Percentiles rank a stretch among this genome's conserved stretches.
Conservation (phyloP, 495 filamentous ascomycete genomes). For the Extremus antarcticus region DNA sequence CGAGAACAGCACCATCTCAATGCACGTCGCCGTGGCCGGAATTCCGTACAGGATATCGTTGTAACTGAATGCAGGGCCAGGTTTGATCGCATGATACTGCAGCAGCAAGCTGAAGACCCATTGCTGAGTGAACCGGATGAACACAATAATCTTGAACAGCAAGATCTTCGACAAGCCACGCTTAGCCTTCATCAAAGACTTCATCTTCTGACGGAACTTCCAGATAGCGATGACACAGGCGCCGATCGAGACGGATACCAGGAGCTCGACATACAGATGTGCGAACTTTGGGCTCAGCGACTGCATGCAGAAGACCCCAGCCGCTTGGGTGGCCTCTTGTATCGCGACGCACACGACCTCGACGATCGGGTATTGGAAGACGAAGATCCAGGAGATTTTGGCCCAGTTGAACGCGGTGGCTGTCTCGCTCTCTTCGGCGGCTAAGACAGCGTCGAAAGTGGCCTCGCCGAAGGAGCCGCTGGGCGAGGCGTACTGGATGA, state of each 20-base stretch:
- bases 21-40: constrained; percentile 5
- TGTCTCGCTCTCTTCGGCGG: background rate
- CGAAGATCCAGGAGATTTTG: constrained; percentile 7
- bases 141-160: constrained; percentile 12
- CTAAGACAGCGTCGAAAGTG: constrained; percentile 1
- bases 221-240: constrained; percentile 7
- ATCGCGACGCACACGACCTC: background rate
- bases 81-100: constrained; percentile 8
- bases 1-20: constrained; percentile 14
- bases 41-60: constrained; percentile 13
- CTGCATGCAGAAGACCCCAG: constrained; percentile 2
- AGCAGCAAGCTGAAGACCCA: constrained; percentile 11
- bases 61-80: constrained; percentile 4
- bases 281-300: constrained; percentile 1
- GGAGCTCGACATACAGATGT: constrained; percentile 5
- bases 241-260: constrained; percentile 3
- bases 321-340: constrained; percentile 1
- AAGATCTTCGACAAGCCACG: constrained; percentile 6
- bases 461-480: constrained; percentile 9
- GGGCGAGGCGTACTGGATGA: constrained; percentile 9
- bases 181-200: constrained; percentile 6
- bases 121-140: constrained; percentile 7
- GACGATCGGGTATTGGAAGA: constrained; percentile 10
- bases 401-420: constrained; percentile 3
- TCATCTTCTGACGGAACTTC: constrained; percentile 3